Conservation (phyloP, 768 basidiomycete genomes). For the Trametes gibbosa region DNA sequence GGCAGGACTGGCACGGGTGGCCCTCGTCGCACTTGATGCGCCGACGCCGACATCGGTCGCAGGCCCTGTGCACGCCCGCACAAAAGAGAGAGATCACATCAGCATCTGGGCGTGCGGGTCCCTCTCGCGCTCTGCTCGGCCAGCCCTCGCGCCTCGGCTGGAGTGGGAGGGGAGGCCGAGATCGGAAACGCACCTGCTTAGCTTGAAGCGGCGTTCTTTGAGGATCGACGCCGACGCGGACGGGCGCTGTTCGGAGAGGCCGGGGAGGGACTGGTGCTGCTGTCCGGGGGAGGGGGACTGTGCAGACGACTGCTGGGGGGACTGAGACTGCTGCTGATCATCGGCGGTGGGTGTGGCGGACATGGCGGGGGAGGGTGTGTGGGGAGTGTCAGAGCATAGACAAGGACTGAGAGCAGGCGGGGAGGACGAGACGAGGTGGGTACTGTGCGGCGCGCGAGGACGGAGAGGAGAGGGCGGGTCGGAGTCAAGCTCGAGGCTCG, state of each 20-base stretch:
- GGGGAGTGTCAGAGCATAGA: not conserved
- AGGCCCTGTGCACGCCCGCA: constrained; percentile 59
- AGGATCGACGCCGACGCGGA: constrained; percentile 34
- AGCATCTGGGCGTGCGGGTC: not conserved
- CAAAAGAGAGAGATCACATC: not conserved
- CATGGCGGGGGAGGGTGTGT: not conserved
- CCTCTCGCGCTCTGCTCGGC: too few relatives aligned
- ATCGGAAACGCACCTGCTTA: constrained; percentile 62
- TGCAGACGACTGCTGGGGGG: not conserved
- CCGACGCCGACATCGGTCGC: constrained; percentile 85
- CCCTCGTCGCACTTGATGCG: constrained; percentile 89
- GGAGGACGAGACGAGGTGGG: not conserved
- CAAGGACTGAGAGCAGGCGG: too few relatives aligned
- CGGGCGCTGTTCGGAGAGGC: constrained; percentile 9
- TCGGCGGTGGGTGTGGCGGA: not conserved
- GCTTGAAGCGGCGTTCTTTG: constrained; percentile 83
- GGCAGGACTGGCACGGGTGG: constrained; percentile 83
- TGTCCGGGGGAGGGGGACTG: not conserved
- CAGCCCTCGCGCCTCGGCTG: too few relatives aligned
- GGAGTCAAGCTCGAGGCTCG: not conserved
- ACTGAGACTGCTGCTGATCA: constrained; percentile 4
- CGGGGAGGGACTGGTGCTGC: not conserved
- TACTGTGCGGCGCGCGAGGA: not conserved
- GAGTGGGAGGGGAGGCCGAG: too few relatives aligned
- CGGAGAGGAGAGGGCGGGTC: not conserved